Evolutionary conservation across 1,139 yeast species (phyloP).

Genomic region (Williopsis jadinii): DNA sequence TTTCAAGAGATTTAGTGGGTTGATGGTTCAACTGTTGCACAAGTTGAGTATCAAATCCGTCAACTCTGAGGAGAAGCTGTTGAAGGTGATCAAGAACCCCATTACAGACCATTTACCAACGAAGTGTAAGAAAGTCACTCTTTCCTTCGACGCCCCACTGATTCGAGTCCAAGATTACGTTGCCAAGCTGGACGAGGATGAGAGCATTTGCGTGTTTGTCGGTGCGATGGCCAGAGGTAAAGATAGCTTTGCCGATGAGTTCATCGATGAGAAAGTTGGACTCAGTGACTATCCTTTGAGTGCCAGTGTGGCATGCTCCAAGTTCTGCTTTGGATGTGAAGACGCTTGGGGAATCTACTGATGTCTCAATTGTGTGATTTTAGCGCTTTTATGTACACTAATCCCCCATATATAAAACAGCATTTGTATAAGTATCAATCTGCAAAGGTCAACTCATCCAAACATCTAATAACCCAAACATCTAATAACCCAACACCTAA

Average conservation of each 20-base stretch:
- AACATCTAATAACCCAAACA: too few species aligned
- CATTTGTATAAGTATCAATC: too few species aligned
- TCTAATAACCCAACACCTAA: too few species aligned
- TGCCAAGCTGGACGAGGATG: slow-evolving; percentile 70
- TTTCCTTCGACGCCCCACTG: slow-evolving; percentile 91
- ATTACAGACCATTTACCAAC: slow-evolving; percentile 95
- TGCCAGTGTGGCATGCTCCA: slow-evolving; percentile 97
- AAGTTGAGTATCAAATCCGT: slow-evolving; percentile 90
- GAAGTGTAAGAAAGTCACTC: slow-evolving; percentile 87
- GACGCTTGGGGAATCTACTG: slow-evolving; percentile 88
- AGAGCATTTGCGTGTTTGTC: slow-evolving; percentile 94
- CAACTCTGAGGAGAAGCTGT: slow-evolving; percentile 86
- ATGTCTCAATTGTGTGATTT: not conserved
- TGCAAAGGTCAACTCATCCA: too few species aligned
- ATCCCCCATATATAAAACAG: not conserved
- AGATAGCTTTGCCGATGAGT: slow-evolving; percentile 96
- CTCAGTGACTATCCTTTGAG: slow-evolving; percentile 92
- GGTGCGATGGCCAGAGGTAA: slow-evolving; percentile 99
- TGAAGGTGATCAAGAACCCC: slow-evolving; percentile 93
- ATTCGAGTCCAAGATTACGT: slow-evolving; percentile 87
- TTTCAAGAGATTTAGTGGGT: slow-evolving; percentile 92
- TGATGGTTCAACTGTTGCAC: slow-evolving; percentile 94
- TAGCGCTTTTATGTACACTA: not conserved
- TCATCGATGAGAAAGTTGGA: slow-evolving; percentile 92
- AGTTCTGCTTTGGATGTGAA: slow-evolving; percentile 97